These are phyloP conservation scores for Fistulina hepatica DNA, from an alignment of 1,284 basidiomycete genomes.

Conservation along the genomic window DNA sequence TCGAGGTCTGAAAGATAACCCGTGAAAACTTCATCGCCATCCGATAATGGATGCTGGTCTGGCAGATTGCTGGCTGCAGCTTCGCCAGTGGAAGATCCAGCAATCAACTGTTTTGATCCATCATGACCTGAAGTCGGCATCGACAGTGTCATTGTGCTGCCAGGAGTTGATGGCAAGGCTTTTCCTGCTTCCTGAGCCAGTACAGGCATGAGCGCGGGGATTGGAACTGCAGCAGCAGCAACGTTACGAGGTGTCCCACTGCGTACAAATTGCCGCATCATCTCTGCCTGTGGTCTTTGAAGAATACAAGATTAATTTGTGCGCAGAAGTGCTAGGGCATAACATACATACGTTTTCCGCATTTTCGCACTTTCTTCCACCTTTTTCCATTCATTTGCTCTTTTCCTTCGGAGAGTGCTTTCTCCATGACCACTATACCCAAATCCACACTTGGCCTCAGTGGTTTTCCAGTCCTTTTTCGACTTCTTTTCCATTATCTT, in stretches of 20 bases:
- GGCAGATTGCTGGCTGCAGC: too few species aligned
- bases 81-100: too few species aligned
- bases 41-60: too few species aligned
- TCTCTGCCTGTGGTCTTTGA: too few species aligned
- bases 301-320: neutral
- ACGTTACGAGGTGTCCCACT: neutral
- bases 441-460: slow-evolving; percentile 1
- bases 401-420: neutral
- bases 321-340: too few species aligned
- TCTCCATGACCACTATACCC: slow-evolving; percentile 6
- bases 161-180: too few species aligned
- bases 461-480: slow-evolving; percentile 7
- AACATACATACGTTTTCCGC: slow-evolving; percentile 4
- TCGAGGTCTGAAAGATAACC: slow-evolving; percentile 7
- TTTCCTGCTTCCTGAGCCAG: too few species aligned
- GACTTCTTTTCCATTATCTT: slow-evolving; percentile 3
- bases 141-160: too few species aligned
- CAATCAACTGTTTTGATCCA: too few species aligned
- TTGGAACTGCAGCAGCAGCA: neutral
- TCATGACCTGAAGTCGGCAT: too few species aligned
- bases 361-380: slow-evolving; percentile 3
- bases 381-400: slow-evolving; percentile 1
- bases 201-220: too few species aligned
- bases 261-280: too few species aligned
- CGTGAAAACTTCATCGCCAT: slow-evolving; percentile 4